Percentiles rank a stretch among this genome's conserved stretches.
Evolutionary conservation across 2,329 filamentous ascomycete species (phyloP).

Genomic region (Lecanicillium sp.): DNA sequence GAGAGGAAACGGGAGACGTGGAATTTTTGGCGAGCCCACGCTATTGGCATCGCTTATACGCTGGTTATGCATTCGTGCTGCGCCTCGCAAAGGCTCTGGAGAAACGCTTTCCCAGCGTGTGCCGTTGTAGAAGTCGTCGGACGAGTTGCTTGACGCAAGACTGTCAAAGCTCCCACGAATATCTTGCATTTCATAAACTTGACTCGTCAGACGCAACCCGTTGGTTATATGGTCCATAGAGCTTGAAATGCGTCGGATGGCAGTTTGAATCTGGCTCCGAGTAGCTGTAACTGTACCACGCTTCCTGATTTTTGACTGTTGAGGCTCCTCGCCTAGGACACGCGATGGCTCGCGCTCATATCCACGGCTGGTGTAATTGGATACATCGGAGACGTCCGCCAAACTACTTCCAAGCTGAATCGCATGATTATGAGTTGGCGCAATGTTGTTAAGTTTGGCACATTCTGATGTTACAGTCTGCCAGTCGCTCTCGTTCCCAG

Average conservation of each 20-base stretch:
- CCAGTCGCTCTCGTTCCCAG: conserved; percentile 24
- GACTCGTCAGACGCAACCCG: conserved; percentile 1
- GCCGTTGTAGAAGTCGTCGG: conserved; percentile 4
- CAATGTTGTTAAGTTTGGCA: conserved; percentile 4
- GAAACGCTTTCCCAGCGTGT: conserved; percentile 5
- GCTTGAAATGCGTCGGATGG: conserved; percentile 7
- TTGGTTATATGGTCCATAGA: conserved; percentile 3
- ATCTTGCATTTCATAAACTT: conserved; percentile 15
- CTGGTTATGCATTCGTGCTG: not conserved
- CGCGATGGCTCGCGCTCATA: not conserved
- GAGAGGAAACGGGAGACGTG: conserved; percentile 25
- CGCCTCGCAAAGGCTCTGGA: too few species aligned
- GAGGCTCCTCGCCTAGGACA: not conserved
- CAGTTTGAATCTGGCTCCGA: conserved; percentile 1
- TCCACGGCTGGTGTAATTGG: conserved; percentile 1
- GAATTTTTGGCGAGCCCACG: conserved; percentile 8
- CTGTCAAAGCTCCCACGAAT: conserved; percentile 21
- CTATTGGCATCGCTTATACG: not conserved
- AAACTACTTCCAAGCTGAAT: conserved; percentile 31
- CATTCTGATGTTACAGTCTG: conserved; percentile 26
- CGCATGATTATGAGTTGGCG: too few species aligned
- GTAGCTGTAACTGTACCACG: not conserved
- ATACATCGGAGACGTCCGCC: conserved; percentile 33
- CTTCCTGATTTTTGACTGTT: not conserved
- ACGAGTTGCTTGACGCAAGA: conserved; percentile 18